Percentiles rank a stretch among this genome's conserved stretches.
Evolutionary conservation across 164 flowering plant genomes (phyloP).

Genomic region (Stephania cephalantha): DNA sequence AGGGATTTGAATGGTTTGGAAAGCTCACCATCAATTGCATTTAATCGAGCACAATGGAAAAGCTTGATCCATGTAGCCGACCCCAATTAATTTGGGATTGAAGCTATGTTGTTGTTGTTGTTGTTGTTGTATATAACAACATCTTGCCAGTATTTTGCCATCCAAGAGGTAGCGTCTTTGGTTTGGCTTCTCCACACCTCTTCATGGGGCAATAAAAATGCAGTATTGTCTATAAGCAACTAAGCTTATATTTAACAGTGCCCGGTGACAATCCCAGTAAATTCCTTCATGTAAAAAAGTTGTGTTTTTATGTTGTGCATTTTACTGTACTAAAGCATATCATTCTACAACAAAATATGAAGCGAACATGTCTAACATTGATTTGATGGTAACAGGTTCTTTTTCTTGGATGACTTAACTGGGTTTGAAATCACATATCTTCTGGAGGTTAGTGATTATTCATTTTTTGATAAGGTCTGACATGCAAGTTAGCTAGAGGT

Average conservation of each 20-base stretch:
- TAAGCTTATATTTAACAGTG: not conserved
- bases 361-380: not conserved
- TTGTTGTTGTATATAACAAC: too few relatives aligned
- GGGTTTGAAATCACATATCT: constrained; percentile 92
- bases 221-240: not conserved
- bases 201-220: too few relatives aligned
- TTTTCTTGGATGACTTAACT: constrained; percentile 93
- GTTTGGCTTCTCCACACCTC: too few relatives aligned
- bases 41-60: too few relatives aligned
- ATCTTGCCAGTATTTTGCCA: too few relatives aligned
- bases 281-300: not conserved
- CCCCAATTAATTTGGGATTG: too few relatives aligned
- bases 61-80: too few relatives aligned
- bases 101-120: too few relatives aligned
- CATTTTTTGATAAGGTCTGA: not conserved
- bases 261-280: not conserved
- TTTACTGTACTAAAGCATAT: not conserved
- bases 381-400: constrained; percentile 53
- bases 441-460: constrained; percentile 51
- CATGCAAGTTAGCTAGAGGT: not conserved
- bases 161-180: too few relatives aligned
- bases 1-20: too few relatives aligned
- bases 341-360: not conserved
- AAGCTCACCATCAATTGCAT: too few relatives aligned
- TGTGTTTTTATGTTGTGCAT: not conserved